Base-by-base conservation (phyloP, 2,329 filamentous ascomycete species). In the Ceratocystis eucalypticola region DNA sequence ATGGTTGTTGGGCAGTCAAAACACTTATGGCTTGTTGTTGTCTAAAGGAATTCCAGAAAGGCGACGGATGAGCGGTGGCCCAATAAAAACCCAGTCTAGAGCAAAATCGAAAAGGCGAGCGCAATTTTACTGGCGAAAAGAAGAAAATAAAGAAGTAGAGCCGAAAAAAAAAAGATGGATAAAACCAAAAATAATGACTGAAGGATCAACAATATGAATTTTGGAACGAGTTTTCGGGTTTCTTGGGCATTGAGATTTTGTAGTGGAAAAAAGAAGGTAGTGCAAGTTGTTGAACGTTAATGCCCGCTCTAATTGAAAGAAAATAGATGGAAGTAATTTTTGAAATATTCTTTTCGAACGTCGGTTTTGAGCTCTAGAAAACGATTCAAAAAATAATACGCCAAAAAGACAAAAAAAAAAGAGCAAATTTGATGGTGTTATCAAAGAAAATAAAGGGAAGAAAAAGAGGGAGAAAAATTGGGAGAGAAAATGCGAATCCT, bases 1-100 rank as follows among this genome's bases (percentile, higher is more conserved):
- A 22, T 57, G 44, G 25, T 63, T 50, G 28, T 64, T 64, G 62
- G 64, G 55, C 64, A 55, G 55, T 61, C 20, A 61, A 64, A n/a
- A 53, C 22, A 10, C 5, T 53, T 53, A 15, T 41, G 12, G 37
- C 25, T 22, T 53, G 48, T 25, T 53, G 48, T 25, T 30, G 55
- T 30, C 4, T 59, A 59, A 59, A 30, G 55, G 55, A 20, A 59
- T 30, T 10, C 5, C 37, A 41, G 3, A 15, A 41, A 59, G 55
- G 33, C 8, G 55, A 17, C 28, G 25, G 55, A 33, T 33, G 28
- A 59, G 33, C 33, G 30, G 55, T 30, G 55, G 55, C 55, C 55
- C 55, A 59, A 59, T 59, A 59, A 59, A 57, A 59, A 30, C 17
- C 10, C 55, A 37, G 55, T 59, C 55, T 59, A 59, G 55, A 59